Base-by-base conservation (phyloP, 306 rosid genomes). In the Arachis hypogaea region DNA sequence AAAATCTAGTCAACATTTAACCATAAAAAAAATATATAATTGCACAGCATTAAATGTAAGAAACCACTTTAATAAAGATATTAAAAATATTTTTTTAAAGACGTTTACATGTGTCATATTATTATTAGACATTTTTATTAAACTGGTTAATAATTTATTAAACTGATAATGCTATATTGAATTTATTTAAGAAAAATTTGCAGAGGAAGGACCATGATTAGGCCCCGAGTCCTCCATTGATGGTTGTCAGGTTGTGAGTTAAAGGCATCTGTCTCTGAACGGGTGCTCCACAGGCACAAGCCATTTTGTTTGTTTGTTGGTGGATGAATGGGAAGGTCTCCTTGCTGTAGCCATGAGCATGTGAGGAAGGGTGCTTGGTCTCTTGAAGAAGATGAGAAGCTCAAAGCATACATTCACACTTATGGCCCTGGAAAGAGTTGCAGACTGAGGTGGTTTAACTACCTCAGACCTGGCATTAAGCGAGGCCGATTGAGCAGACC, bases 381-480 rank as follows among this genome's bases (percentile, higher is more conserved):
- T 0, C 65, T 43, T 74, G 64, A 74, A 54, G 78, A 74, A 74
- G 78, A 74, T 18, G 65, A 63, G 65, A 64, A 42, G 55, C 72
- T 74, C 3, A 12, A 54, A 11, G 54, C 72, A 41, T 64, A 64
- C 72, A 64, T 74, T 43, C 22, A 74, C 47, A 43, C 7, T 42
- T 36, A 64, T 64, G 78, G 78, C 65, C 41, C 65, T 4, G 78
- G 78, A n/a, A 74, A 74, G 72, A 74, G 78, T 64, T 74, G 78
- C 72, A 74, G 78, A 72, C 49, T 74, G 12, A 74, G 78, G 63
- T 74, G 78, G 78, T 43, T 74, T 74, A 74, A 74, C 36, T 74
- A 74, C 65, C 78, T 74, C 7, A 54, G 78, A 55, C 78, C 78
- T 9, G 78, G 57, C 72, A 74, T 74, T 43, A 74, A 64, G 65